Conservation (phyloP, 2,329 filamentous ascomycete species). For the Neofusicoccum sp. region DNA sequence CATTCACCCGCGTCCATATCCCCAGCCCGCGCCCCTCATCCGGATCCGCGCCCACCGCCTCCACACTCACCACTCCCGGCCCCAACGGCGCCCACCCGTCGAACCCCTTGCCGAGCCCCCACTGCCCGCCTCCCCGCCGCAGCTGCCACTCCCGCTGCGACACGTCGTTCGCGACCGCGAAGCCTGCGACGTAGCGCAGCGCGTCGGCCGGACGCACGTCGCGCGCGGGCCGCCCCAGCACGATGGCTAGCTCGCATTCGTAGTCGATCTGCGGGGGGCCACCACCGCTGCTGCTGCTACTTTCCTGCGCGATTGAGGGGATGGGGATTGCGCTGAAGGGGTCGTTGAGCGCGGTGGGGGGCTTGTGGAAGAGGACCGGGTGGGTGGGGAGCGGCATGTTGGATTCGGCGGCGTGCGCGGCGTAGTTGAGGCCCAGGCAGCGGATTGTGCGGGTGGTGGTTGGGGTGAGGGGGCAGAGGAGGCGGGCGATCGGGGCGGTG, state of each 20-base stretch:
- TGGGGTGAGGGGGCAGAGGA: conserved; percentile 58
- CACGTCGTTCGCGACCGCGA: conserved; percentile 66
- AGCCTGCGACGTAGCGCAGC: conserved; percentile 45
- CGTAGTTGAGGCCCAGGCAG: conserved; percentile 34
- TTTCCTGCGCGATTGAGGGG: conserved; percentile 62
- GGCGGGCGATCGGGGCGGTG: conserved; percentile 37
- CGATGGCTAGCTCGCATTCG: conserved; percentile 75
- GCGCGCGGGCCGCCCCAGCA: conserved; percentile 69
- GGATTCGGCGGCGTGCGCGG: conserved; percentile 38
- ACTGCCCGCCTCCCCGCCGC: conserved; percentile 39
- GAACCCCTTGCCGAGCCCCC: conserved; percentile 48
- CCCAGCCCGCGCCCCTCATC: background rate
- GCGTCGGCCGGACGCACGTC: conserved; percentile 51
- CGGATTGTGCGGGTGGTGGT: background rate
- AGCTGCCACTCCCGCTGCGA: conserved; percentile 60
- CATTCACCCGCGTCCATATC: conserved; percentile 16
- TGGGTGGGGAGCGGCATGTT: conserved; percentile 70
- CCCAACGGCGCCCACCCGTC: conserved; percentile 50
- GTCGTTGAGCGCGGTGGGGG: conserved; percentile 65
- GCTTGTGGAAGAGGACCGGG: conserved; percentile 76
- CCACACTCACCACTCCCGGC: conserved; percentile 35
- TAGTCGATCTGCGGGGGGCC: conserved; percentile 70
- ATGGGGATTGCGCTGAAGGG: conserved; percentile 69
- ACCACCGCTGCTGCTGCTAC: background rate
- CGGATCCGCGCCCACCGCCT: background rate